Conservation (phyloP, 768 basidiomycete genomes). For the Termitomyces sp. region DNA sequence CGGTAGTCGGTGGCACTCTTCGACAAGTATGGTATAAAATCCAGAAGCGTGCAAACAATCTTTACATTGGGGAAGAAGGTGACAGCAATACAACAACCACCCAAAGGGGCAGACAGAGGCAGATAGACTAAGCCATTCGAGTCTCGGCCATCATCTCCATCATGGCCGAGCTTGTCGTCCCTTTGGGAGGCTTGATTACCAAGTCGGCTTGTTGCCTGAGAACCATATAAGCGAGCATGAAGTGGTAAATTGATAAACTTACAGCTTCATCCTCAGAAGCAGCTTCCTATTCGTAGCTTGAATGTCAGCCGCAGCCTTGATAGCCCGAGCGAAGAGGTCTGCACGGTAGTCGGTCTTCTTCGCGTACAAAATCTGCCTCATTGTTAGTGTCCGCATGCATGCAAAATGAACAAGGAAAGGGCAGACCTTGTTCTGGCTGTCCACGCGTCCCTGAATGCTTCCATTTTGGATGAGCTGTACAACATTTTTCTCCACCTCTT, state of each 20-base stretch:
- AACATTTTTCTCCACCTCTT: slow-evolving; percentile 70
- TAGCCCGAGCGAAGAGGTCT: slow-evolving; percentile 72
- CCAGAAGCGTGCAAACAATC: neutral
- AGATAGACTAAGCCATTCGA: neutral
- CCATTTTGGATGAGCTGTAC: slow-evolving; percentile 77
- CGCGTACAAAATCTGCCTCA: slow-evolving; percentile 68
- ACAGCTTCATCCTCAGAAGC: slow-evolving; percentile 83
- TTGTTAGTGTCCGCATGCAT: slow-evolving; percentile 3
- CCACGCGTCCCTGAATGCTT: slow-evolving; percentile 78
- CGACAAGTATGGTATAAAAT: neutral
- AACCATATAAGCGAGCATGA: neutral
- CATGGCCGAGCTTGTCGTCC: slow-evolving; percentile 26
- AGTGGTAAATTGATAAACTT: slow-evolving; percentile 7
- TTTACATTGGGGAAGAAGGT: neutral
- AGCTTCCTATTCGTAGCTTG: slow-evolving; percentile 74
- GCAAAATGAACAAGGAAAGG: neutral
- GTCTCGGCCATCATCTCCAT: slow-evolving; percentile 13
- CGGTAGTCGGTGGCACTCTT: neutral
- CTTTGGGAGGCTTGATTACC: slow-evolving; percentile 64
- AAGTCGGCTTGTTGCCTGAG: slow-evolving; percentile 79
- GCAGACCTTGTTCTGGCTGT: slow-evolving; percentile 82
- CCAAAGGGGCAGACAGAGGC: neutral
- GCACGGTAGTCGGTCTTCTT: slow-evolving; percentile 78
- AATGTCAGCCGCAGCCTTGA: slow-evolving; percentile 71
- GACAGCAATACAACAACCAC: neutral